Base-by-base conservation (phyloP, 1,139 yeast species). In the Meyerozyma athensensis region DNA sequence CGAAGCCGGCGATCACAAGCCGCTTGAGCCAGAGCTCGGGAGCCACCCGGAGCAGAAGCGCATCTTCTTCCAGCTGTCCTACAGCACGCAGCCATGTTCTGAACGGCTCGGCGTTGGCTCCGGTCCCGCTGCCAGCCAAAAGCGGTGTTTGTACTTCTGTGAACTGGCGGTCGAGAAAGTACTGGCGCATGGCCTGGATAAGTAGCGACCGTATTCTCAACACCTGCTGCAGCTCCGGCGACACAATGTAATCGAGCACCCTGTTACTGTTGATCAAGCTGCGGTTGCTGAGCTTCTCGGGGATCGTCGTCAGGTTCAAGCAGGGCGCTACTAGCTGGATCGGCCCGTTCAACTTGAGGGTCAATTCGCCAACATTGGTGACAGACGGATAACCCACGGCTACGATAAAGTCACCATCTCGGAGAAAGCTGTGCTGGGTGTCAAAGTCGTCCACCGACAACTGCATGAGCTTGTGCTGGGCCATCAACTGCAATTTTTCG, bases 21-120 rank as follows among this genome's bases (percentile, higher is more conserved):
- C 85, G 74, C 56, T 92, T 92, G 41, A 92, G 69, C 96, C 96
- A 92, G 31, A 92, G 62, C 54, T 92, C 98, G 0, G 98, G 97
- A 0, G 98, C 97, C 3, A 92, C 92, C 34, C 98, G 65, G 39
- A 92, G 61, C 43, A 77, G 81, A 7, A 89, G 59, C 3, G 50
- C 46, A 12, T 57, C 53, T 2, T 54, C 50, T 1, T 50, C 45
- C 3, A 46, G 48, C 14, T 57, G 56, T 21, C 68, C 67, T 26
- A 80, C 49, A 20, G 75, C 77, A n/a, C 60, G 63, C 21, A 81
- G 69, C 1, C 49, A 38, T 0, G 97, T 86, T 1, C 53, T 52
- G 49, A 92, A 92, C 0, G 97, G 96, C 17, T 74, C 74, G 0
- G 97, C 97, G 49, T 81, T 79, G 1, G 98, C 97, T 2, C 97